Evolutionary conservation across 2,329 filamentous ascomycete genomes (phyloP), one percentile per base, ranked within the genome.

Genomic region (Alternaria brassicae): DNA sequence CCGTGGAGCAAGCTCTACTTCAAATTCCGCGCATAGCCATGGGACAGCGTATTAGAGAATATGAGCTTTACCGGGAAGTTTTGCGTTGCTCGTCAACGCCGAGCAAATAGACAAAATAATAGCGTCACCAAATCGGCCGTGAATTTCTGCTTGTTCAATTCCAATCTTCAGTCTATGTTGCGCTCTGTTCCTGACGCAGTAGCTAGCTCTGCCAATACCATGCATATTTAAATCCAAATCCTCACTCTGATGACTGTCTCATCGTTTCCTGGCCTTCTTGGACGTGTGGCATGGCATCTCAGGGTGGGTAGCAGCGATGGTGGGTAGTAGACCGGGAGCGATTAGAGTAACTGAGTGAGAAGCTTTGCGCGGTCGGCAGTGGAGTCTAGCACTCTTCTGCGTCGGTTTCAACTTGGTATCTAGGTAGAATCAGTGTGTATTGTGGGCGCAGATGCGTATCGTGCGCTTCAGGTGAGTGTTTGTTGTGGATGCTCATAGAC

Each of bases 11-110:
- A n/a, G 36, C 8, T 37, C 36, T 37, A 10, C 15, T 37, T 4
- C 3, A 9, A 6, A 10, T 5, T 3, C 6, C 4, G 15, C 7
- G 6, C 1, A 1, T 12, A n/a, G 4, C 13, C 27, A 4, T 10
- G 10, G 0, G 12, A 15, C 12, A 5, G 44, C 44, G 1, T 7
- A 2, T 6, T 23, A 3, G 9, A 23, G 6, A 7, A 12, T 0
- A 2, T 6, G 9, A 4, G 12, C 13, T 47, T 12, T 32, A 8
- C 34, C 7, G 13, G 34, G 7, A 1, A 34, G 17, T 15, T n/a
- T 23, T 10, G 13, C 8, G 0, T 15, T n/a, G 12, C 19, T 15
- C 8, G 7, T 21, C 19, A 10, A 13, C 28, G 17, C 17, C 19
- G 8, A 21, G 1, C 15, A 23, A 2, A 9, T 7, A 13, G 12